Conservation (phyloP, 2,329 filamentous ascomycete species). For the Rosellinia necatrix region DNA sequence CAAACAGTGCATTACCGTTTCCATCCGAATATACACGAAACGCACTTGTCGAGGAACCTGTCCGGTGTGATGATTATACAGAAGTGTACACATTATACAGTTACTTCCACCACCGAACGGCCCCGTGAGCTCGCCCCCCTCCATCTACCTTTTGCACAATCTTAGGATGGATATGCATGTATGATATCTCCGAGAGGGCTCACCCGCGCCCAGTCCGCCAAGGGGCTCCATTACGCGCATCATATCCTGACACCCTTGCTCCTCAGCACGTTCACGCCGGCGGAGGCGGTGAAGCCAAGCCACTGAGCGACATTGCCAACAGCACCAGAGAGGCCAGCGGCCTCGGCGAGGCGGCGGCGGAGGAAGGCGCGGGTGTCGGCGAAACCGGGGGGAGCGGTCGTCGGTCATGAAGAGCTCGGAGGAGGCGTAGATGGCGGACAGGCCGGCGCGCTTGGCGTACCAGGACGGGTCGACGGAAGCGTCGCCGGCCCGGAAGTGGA, state of each 20-base stretch:
- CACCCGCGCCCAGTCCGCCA: too few species aligned
- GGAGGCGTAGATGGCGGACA: slow-evolving; percentile 67
- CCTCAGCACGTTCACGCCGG: slow-evolving; percentile 78
- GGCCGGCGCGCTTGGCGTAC: slow-evolving; percentile 71
- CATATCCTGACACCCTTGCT: slow-evolving; percentile 86
- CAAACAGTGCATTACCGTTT: not conserved
- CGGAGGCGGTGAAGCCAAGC: slow-evolving; percentile 79
- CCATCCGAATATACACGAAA: not conserved
- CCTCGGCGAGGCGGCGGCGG: slow-evolving; percentile 73
- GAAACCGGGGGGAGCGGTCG: slow-evolving; percentile 75
- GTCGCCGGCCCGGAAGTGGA: slow-evolving; percentile 86
- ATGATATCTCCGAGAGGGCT: too few species aligned
- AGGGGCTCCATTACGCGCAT: too few species aligned
- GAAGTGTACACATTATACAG: slow-evolving; percentile 4
- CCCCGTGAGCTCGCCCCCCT: not conserved
- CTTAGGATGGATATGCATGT: too few species aligned
- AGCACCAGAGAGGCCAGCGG: slow-evolving; percentile 63
- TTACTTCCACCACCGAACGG: not conserved
- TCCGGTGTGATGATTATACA: slow-evolving; percentile 11
- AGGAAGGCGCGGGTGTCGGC: slow-evolving; percentile 80
- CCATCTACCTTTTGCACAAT: not conserved
- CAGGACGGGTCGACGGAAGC: slow-evolving; percentile 80
- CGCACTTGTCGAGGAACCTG: not conserved
- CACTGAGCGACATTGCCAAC: slow-evolving; percentile 72
- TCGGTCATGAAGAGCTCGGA: slow-evolving; percentile 94